phyloP scores from a whole-genome alignment of 192 early-diverging fungal genomes.

The Coemansia sp. region DNA sequence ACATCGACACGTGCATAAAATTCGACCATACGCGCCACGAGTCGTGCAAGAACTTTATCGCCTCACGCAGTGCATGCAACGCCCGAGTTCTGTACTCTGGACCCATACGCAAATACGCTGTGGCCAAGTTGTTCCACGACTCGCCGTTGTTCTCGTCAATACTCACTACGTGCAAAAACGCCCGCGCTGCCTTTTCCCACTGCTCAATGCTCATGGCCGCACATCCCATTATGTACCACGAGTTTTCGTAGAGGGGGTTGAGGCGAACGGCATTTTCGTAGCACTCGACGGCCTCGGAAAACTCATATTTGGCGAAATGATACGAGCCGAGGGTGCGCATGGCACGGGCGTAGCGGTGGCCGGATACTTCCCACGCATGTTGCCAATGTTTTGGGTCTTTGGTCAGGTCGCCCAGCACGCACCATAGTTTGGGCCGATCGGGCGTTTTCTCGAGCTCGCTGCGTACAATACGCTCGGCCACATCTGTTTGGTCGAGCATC shows the following conservation, averaged over 20 bases:
- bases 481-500: conserved; percentile 78
- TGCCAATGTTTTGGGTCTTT: conserved; percentile 74
- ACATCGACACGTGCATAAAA: conserved; percentile 74
- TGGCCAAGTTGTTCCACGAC: conserved; percentile 96
- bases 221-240: conserved; percentile 97
- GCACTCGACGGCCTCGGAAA: conserved; percentile 62
- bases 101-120: conserved; percentile 71
- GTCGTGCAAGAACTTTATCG: conserved; percentile 74
- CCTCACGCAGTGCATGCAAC: conserved; percentile 78
- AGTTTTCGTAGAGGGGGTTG: conserved; percentile 93
- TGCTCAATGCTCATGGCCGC: conserved; percentile 79
- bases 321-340: conserved; percentile 91
- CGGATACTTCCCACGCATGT: conserved; percentile 88
- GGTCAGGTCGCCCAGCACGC: conserved; percentile 86
- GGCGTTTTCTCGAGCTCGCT: conserved; percentile 65
- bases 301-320: conserved; percentile 70
- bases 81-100: conserved; percentile 72
- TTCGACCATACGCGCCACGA: conserved; percentile 95
- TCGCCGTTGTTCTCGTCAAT: conserved; percentile 84
- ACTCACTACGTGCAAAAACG: conserved; percentile 73
- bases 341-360: conserved; percentile 80
- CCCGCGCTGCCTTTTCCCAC: conserved; percentile 70
- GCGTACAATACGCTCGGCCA: conserved; percentile 80
- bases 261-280: conserved; percentile 82
- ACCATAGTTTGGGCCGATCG: conserved; percentile 80